Evolutionary conservation across 1,284 basidiomycete species (phyloP), one percentile per base, ranked within the genome.

Genomic region (Sanghuangporus sanghuang): DNA sequence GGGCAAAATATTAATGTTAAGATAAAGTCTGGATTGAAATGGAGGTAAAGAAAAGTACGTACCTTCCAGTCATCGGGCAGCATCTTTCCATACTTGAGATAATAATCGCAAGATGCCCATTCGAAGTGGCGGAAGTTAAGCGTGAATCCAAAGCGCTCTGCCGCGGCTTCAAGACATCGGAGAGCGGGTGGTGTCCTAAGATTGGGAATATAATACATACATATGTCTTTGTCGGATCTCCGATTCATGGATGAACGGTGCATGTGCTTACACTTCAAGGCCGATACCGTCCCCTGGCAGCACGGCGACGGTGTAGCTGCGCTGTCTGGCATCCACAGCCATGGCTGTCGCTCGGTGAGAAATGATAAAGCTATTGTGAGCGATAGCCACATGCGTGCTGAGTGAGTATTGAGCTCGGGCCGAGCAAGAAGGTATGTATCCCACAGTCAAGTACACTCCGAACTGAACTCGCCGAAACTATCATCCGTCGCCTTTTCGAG

Each of bases 271-370:
- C 9, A 82, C 81, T 68, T 85, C 82, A 59, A 77, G 72, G 0
- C 82, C 82, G 66, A 84, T 84, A n/a, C 83, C 83, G 71, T 85
- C 83, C 21, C 82, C 83, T 18, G 83, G 78, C 32, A 85, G 78
- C 38, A 82, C 79, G 18, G 82, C 83, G 60, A 84, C 79, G n/a
- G 73, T 76, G 72, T 84, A 79, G 3, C 70, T 64, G 44, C 64
- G 32, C 61, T 39, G 38, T 14, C 40, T 36, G 44, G 35, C 50
- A 49, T 53, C 35, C n/a, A 40, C 27, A 35, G 57, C 32, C 63
- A 64, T 64, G 58, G 38, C 27, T 32, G 40, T 57, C 52, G 61
- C 49, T 18, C 54, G 53, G 27, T 48, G 61, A 18, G 54, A 60
- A 40, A 38, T 35, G 44, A 8, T 11, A 18, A 23, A 21, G 44